phyloP scores from a whole-genome alignment of 768 basidiomycete genomes.

The Sistotremastrum niveocremeum region DNA sequence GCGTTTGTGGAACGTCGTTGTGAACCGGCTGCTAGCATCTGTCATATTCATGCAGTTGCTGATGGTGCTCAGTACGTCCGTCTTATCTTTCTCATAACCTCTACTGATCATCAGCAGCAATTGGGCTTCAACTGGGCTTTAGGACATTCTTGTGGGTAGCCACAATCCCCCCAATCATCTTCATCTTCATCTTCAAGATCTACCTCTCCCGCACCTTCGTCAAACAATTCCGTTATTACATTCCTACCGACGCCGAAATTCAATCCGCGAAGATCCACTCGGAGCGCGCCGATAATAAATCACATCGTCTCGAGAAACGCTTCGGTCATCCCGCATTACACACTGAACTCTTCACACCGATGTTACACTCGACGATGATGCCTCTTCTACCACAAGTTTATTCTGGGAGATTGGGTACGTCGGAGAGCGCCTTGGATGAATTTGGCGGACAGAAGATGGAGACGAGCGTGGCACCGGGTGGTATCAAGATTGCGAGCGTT shows the following conservation, averaged over 20 bases:
- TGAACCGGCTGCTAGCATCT: constrained; percentile 74
- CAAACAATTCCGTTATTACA: constrained; percentile 64
- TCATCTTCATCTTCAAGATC: constrained; percentile 72
- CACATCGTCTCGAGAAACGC: constrained; percentile 71
- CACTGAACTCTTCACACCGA: constrained; percentile 74
- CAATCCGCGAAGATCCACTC: constrained; percentile 64
- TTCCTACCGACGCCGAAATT: constrained; percentile 71
- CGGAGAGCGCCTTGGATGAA: constrained; percentile 56
- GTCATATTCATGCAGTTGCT: constrained; percentile 78
- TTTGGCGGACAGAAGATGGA: constrained; percentile 69
- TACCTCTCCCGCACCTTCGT: constrained; percentile 62
- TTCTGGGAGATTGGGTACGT: constrained; percentile 50
- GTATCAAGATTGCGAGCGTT: constrained; percentile 72
- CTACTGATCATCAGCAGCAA: constrained; percentile 34
- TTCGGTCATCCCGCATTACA: constrained; percentile 93
- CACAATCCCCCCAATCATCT: constrained; percentile 74
- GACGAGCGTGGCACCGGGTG: constrained; percentile 60
- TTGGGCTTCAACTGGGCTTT: constrained; percentile 70
- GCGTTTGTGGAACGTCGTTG: constrained; percentile 89
- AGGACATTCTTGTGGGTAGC: constrained; percentile 68
- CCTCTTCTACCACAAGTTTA: constrained; percentile 65
- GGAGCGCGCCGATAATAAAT: constrained; percentile 54
- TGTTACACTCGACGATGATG: constrained; percentile 81
- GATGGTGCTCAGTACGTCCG: constrained; percentile 72
- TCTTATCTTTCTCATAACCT: constrained; percentile 1